Evolutionary conservation across 2,329 filamentous ascomycete genomes (phyloP).

Genomic region (Chaetomium sp.): DNA sequence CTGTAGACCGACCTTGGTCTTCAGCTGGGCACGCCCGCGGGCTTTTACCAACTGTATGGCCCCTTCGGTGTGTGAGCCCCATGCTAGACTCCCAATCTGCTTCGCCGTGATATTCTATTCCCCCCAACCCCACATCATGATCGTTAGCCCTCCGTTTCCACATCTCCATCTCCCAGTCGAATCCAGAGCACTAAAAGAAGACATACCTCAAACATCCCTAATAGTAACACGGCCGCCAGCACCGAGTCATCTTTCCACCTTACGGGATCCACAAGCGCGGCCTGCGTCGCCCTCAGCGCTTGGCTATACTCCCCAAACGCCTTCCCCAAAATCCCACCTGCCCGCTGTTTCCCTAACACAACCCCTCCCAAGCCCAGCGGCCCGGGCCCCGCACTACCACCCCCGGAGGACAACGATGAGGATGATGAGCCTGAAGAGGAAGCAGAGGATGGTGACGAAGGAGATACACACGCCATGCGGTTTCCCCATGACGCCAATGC

Average conservation of each 20-base stretch:
- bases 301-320: conserved; percentile 49
- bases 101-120: conserved; percentile 46
- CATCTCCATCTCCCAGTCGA: neutral
- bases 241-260: conserved; percentile 49
- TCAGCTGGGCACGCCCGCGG: conserved; percentile 49
- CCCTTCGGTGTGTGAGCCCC: conserved; percentile 59
- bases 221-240: conserved; percentile 51
- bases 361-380: conserved; percentile 24
- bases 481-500: conserved; percentile 53
- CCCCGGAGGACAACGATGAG: neutral
- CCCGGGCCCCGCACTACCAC: neutral
- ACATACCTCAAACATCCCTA: conserved; percentile 53
- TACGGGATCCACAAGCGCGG: conserved; percentile 45
- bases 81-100: conserved; percentile 48
- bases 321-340: conserved; percentile 25
- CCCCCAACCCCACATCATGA: neutral
- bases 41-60: conserved; percentile 56
- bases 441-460: neutral
- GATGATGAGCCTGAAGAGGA: neutral
- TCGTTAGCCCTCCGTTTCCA: too few relatives aligned
- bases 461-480: conserved; percentile 23
- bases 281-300: conserved; percentile 47
- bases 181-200: neutral
- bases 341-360: conserved; percentile 23
- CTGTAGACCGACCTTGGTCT: conserved; percentile 45